These are phyloP conservation scores for Xerophyta viscosa DNA, from an alignment of 106 monocot genomes.

Conservation along the genomic window DNA sequence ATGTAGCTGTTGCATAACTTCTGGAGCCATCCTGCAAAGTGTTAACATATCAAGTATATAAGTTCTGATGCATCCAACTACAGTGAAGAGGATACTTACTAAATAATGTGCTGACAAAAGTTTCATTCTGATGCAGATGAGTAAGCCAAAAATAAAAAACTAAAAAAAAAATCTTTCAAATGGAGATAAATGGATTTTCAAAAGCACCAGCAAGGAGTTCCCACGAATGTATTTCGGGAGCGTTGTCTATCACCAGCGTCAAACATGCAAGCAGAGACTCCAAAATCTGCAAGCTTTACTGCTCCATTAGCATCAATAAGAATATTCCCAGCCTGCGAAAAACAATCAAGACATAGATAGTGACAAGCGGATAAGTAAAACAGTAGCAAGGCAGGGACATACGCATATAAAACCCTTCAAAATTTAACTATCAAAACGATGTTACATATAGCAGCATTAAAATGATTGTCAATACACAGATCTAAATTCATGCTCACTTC, in stretches of 20 bases:
- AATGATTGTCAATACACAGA: no score
- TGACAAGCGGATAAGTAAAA: no score
- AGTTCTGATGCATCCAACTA: no score
- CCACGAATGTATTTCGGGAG: constrained; percentile 88
- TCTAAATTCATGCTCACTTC: no score
- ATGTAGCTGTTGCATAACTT: constrained; percentile 97
- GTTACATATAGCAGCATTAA: no score
- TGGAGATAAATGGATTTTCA: not conserved
- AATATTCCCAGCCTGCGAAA: constrained; percentile 85
- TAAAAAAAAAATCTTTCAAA: no score
- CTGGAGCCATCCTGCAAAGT: constrained; percentile 92
- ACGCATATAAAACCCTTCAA: no score
- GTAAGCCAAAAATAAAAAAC: not conserved
- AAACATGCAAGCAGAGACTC: constrained; percentile 97
- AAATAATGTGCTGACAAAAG: not conserved
- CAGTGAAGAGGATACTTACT: no score
- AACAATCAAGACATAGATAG: no score
- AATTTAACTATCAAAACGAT: no score
- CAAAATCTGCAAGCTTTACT: constrained; percentile 92
- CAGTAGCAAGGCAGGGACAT: no score
- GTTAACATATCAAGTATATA: constrained; percentile 1
- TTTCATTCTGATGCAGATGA: no score
- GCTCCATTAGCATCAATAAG: constrained; percentile 70
- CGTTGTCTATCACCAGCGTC: constrained; percentile 89
- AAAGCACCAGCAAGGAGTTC: constrained; percentile 92